phyloP scores from a whole-genome alignment of 2,329 filamentous ascomycete genomes.

The Domatiomyces globalis region DNA sequence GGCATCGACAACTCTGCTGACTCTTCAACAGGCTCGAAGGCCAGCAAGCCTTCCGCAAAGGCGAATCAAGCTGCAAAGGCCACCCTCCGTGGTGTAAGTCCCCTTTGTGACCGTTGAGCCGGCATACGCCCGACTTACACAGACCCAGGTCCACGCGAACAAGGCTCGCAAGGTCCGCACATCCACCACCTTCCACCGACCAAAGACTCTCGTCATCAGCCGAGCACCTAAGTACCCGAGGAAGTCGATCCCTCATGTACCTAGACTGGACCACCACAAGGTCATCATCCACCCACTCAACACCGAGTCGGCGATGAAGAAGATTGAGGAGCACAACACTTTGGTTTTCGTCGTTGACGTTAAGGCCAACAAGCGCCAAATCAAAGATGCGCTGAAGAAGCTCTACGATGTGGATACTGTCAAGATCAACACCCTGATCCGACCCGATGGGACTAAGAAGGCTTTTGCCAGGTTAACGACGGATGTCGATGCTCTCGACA shows the following conservation, averaged over 20 bases:
- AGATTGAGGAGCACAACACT: conserved; percentile 99
- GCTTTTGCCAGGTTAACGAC: conserved; percentile 89
- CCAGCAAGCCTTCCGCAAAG: conserved; percentile 52
- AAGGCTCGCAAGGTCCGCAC: conserved; percentile 88
- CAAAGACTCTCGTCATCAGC: conserved; percentile 88
- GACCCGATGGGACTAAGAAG: conserved; percentile 97
- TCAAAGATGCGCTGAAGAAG: conserved; percentile 96
- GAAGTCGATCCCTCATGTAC: conserved; percentile 79
- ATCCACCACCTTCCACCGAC: conserved; percentile 90
- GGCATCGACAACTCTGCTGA: not conserved
- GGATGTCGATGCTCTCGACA: conserved; percentile 96
- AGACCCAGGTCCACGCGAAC: conserved; percentile 51
- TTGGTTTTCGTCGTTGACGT: conserved; percentile 93
- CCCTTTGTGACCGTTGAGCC: conserved; percentile 32
- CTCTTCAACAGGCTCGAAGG: conserved; percentile 19
- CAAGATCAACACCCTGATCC: conserved; percentile 98
- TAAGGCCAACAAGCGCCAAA: conserved; percentile 99
- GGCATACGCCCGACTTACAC: conserved; percentile 1
- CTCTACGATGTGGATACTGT: conserved; percentile 95
- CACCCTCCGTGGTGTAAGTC: conserved; percentile 81
- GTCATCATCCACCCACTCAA: conserved; percentile 96
- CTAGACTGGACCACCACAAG: conserved; percentile 94
- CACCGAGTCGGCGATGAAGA: conserved; percentile 99
- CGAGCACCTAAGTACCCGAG: conserved; percentile 91
- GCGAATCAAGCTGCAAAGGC: conserved; percentile 91